phyloP scores from a whole-genome alignment of 2,329 filamentous ascomycete genomes.

The Pseudocercospora fijiensis region DNA sequence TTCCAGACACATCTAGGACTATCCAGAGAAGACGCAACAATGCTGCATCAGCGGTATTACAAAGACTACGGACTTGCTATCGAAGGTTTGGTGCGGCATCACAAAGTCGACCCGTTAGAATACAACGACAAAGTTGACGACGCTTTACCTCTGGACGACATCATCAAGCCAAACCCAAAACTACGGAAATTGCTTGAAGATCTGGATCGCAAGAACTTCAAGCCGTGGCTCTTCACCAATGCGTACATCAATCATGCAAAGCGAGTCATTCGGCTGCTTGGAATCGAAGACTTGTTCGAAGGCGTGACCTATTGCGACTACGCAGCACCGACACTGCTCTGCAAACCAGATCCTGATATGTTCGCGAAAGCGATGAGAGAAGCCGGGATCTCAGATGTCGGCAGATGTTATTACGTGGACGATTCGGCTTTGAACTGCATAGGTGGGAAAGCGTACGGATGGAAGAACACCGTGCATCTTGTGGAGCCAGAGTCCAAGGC shows the following conservation, averaged over 20 bases:
- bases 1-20: slow-evolving; percentile 71
- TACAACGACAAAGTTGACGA: slow-evolving; percentile 96
- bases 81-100: slow-evolving; percentile 87
- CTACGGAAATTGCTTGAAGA: slow-evolving; percentile 75
- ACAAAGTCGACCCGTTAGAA: slow-evolving; percentile 90
- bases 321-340: slow-evolving; percentile 67
- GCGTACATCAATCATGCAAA: slow-evolving; percentile 87
- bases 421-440: slow-evolving; percentile 83
- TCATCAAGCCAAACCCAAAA: slow-evolving; percentile 75
- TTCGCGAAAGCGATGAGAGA: slow-evolving; percentile 86
- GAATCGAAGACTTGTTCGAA: slow-evolving; percentile 85
- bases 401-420: slow-evolving; percentile 91
- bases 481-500: slow-evolving; percentile 71
- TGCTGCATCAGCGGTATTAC: slow-evolving; percentile 90
- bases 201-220: slow-evolving; percentile 80
- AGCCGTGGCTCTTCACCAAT: slow-evolving; percentile 92
- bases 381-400: slow-evolving; percentile 65
- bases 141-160: slow-evolving; percentile 78
- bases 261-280: slow-evolving; percentile 76
- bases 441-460: slow-evolving; percentile 74
- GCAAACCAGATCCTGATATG: slow-evolving; percentile 83
- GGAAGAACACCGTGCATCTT: slow-evolving; percentile 75
- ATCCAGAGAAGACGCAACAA: slow-evolving; percentile 72
- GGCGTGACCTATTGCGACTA: slow-evolving; percentile 97
- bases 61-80: slow-evolving; percentile 95